Base-by-base conservation (phyloP, 352 stramenopile species). In the Elongisporangium undulatum region DNA sequence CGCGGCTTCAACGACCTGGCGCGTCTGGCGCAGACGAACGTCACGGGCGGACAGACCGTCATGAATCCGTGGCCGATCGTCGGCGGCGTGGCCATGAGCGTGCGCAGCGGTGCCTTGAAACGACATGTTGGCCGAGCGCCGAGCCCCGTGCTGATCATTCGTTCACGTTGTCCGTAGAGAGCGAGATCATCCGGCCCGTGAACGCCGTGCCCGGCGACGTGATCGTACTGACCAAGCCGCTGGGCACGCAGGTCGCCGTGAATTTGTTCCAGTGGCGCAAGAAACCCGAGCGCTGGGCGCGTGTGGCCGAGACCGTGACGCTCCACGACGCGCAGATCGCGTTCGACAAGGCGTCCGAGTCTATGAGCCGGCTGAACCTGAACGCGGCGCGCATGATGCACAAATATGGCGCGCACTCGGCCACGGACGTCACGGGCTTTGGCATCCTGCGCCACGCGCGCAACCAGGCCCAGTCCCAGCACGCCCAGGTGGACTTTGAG, bases 361-460 rank as follows among this genome's bases (percentile, higher is more conserved):
- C 89, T 49, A 98, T 98, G 95, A 88, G 85, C 26, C 86, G 89
- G 13, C 76, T 98, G 16, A 98, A 98, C 69, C 72, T 94, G 7
- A 93, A 97, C 64, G 95, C 78, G 16, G 93, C 89, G 13, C 77
- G 79, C 19, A 73, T 98, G 55, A 98, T 98, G 92, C 73, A 95
- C 56, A 97, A 93, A 76, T 87, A 98, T 56, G 73, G 83, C 21
- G 93, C 94, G 6, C 82, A 96, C 69, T 97, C 92, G 26, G 91
- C 86, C n/a, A 99, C 95, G 20, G 95, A 98, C 71, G 93, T 98
- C 41, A 99, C 95, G 58, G 95, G 95, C 60, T 99, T 99, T 77
- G 95, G 95, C 20, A 87, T 98, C 41, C 71, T 98, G 19, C 93
- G 92, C 38, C 95, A 99, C 74, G 89, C 94, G 22, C 74, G 79